These are phyloP conservation scores for Suillus discolor DNA, from an alignment of 768 basidiomycete species.

Conservation along the genomic window DNA sequence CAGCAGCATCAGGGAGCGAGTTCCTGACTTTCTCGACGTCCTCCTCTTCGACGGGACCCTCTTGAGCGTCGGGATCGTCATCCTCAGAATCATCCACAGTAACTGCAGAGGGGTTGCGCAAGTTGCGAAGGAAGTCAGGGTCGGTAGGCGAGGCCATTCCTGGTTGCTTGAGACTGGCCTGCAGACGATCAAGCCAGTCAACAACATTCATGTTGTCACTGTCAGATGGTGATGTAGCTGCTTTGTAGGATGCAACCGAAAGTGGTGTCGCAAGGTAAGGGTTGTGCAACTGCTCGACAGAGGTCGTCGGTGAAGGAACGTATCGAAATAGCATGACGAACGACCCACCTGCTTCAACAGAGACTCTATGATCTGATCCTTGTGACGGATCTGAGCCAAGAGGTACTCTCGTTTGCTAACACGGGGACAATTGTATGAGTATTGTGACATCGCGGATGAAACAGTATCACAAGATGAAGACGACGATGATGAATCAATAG, in stretches of 20 bases:
- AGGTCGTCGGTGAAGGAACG: constrained; percentile 8
- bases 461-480: constrained; percentile 43
- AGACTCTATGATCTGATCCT: constrained; percentile 84
- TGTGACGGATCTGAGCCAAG: constrained; percentile 83
- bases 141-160: constrained; percentile 40
- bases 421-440: constrained; percentile 30
- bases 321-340: not conserved
- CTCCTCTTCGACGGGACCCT: constrained; percentile 36
- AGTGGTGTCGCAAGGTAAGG: constrained; percentile 80
- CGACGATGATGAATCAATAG: constrained; percentile 24
- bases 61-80: constrained; percentile 34
- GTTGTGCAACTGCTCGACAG: constrained; percentile 62
- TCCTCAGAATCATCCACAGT: constrained; percentile 41
- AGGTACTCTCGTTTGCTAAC: constrained; percentile 84
- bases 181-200: constrained; percentile 76
- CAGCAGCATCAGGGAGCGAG: constrained; percentile 66
- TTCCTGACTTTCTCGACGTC: constrained; percentile 49
- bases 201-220: constrained; percentile 65
- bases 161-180: constrained; percentile 56
- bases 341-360: constrained; percentile 74
- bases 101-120: constrained; percentile 38
- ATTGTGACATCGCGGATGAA: constrained; percentile 25
- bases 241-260: constrained; percentile 75
- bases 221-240: constrained; percentile 78
- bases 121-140: constrained; percentile 30